Percentiles rank a stretch among this genome's conserved stretches.
Evolutionary conservation across 225 moss, liverwort and hornwort species (phyloP).

Genomic region (Straminergon stramineum): DNA sequence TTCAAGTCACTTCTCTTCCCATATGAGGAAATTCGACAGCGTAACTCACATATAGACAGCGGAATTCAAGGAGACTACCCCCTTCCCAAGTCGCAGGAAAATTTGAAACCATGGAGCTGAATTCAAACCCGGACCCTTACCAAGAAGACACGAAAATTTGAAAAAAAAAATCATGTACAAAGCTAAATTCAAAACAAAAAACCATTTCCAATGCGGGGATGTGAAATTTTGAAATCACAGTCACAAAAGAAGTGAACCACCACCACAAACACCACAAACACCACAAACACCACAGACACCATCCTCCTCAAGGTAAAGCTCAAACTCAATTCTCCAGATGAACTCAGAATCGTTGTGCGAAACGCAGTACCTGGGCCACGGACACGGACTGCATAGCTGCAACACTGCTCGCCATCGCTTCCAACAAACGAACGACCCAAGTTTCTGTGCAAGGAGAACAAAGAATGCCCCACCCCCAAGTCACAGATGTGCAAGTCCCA

Average conservation of each 20-base stretch:
- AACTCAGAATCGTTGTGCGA: not conserved
- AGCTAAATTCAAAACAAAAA: not conserved
- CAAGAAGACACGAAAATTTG: not conserved
- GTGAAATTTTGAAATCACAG: not conserved
- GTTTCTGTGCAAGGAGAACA: not conserved
- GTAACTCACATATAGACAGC: not conserved
- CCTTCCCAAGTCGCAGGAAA: too few relatives aligned
- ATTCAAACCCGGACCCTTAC: not conserved
- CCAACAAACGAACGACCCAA: not conserved
- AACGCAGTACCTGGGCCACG: constrained; percentile 26
- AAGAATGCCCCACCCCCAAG: not conserved
- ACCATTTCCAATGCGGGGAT: not conserved
- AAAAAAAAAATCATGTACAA: not conserved
- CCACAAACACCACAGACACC: not conserved
- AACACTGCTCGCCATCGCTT: constrained; percentile 34
- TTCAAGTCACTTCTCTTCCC: not conserved
- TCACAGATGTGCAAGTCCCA: not conserved
- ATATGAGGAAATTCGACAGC: not conserved
- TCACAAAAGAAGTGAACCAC: not conserved
- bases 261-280: not conserved
- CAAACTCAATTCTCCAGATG: not conserved
- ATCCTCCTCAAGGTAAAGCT: not conserved
- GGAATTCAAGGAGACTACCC: not conserved
- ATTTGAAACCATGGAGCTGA: not conserved
- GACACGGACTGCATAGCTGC: constrained; percentile 40